Percentiles rank a stretch among this genome's conserved stretches.
Evolutionary conservation across 2,329 filamentous ascomycete genomes (phyloP).

Genomic region (Exophiala lecanii-corni): DNA sequence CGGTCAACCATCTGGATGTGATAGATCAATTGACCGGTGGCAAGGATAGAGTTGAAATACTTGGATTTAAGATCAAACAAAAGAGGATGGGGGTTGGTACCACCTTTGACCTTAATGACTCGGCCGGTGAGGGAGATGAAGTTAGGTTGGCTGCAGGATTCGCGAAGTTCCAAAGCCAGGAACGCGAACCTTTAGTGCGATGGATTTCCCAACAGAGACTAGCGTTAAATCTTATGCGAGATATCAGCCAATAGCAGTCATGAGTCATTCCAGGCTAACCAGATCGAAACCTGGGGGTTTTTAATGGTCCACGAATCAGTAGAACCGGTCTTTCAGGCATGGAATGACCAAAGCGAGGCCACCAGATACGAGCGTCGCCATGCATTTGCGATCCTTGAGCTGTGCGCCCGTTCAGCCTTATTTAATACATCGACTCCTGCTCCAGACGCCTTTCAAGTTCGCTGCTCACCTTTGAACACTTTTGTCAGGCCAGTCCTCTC

Average conservation of each 20-base stretch:
- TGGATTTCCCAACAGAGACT: too few relatives aligned
- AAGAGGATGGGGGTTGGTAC: too few relatives aligned
- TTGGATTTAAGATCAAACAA: too few relatives aligned
- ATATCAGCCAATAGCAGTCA: too few relatives aligned
- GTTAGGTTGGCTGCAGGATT: not conserved
- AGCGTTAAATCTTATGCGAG: too few relatives aligned
- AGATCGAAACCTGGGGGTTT: too few relatives aligned
- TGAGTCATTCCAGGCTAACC: too few relatives aligned
- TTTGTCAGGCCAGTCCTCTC: not conserved
- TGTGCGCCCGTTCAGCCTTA: not conserved
- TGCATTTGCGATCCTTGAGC: too few relatives aligned
- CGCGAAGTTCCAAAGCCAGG: not conserved
- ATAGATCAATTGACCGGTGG: not conserved
- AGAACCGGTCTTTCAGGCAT: not conserved
- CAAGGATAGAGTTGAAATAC: not conserved
- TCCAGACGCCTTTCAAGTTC: not conserved
- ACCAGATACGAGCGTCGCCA: too few relatives aligned
- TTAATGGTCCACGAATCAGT: too few relatives aligned
- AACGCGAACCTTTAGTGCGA: too few relatives aligned
- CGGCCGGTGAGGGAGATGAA: not conserved
- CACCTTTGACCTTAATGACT: too few relatives aligned
- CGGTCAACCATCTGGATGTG: conserved; percentile 11
- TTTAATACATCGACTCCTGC: not conserved
- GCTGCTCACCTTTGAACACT: not conserved
- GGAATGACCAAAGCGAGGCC: not conserved